Evolutionary conservation across 768 basidiomycete genomes (phyloP), one percentile per base, ranked within the genome.

Genomic region (Xanthoconium purpureum): DNA sequence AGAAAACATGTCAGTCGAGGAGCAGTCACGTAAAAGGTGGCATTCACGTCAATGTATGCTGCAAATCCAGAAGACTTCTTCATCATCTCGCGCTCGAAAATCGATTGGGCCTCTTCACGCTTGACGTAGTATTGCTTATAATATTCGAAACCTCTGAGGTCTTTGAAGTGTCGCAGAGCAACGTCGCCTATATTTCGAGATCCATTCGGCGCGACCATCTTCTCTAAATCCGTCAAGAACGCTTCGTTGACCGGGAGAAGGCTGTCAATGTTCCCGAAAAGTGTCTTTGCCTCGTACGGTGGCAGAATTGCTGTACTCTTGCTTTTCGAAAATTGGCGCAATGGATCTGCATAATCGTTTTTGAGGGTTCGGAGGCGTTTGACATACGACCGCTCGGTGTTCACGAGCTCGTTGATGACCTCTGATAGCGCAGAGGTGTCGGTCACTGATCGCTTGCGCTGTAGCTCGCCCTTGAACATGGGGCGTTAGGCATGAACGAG

Each of bases 181-280:
- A 96, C 87, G 67, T 95, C 93, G 11, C 94, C 95, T 8, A 97
- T 78, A 10, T 74, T 74, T 58, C 74, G 76, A 40, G 75, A 66
- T 47, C 84, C 86, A 61, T 81, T 81, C n/a, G 82, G 82, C 6
- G 76, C 76, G 36, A 84, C 59, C 85, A 94, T 88, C 71, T 80
- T 83, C 69, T 95, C 92, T 35, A 99, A 75, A 66, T 95, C 91
- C 1, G 73, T 70, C 37, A 98, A 75, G 69, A 98, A 95, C 0
- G 85, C 84, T 65, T 92, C 89, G 65, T 98, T 94, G n/a, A 92
- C 89, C 1, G 87, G 87, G 4, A 98, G 72, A 20, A 99, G 80
- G 50, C 83, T 86, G 71, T 98, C 95, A 49, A 98, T 81, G 73
- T 99, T 98, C 52, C 91, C 92, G 63, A 99, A 98, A 24, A 99